Percentiles rank a stretch among this genome's conserved stretches.
Conservation (phyloP, 2,329 filamentous ascomycete genomes). For the Reticulascus tulasneorum region DNA sequence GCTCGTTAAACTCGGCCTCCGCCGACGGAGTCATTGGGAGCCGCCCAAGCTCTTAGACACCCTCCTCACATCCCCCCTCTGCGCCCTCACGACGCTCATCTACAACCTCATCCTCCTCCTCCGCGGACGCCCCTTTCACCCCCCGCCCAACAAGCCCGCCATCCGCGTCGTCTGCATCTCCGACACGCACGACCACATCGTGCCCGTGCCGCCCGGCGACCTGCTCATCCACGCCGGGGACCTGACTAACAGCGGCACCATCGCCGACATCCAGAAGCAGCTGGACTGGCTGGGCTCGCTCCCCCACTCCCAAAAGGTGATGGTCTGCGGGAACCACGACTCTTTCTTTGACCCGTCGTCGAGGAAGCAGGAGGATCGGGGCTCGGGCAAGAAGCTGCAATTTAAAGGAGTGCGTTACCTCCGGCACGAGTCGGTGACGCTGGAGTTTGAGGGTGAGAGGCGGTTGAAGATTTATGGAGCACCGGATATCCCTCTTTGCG, state of each 20-base stretch:
- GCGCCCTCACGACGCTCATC: slow-evolving; percentile 56
- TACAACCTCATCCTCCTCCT: slow-evolving; percentile 64
- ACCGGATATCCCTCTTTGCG: slow-evolving; percentile 73
- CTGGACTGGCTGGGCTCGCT: slow-evolving; percentile 75
- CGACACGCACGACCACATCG: slow-evolving; percentile 72
- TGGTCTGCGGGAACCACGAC: slow-evolving; percentile 87
- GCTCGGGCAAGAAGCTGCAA: slow-evolving; percentile 50
- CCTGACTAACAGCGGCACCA: slow-evolving; percentile 69
- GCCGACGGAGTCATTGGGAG: slow-evolving; percentile 44
- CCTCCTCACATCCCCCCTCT: slow-evolving; percentile 65
- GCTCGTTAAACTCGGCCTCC: slow-evolving; percentile 41
- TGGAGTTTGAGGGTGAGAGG: slow-evolving; percentile 58
- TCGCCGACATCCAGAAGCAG: slow-evolving; percentile 72
- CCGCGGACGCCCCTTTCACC: slow-evolving; percentile 60
- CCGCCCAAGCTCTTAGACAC: slow-evolving; percentile 54
- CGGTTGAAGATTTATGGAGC: slow-evolving; percentile 73
- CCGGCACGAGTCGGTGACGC: slow-evolving; percentile 60
- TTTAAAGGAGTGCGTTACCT: slow-evolving; percentile 72
- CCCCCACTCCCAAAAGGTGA: slow-evolving; percentile 75
- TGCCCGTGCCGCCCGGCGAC: slow-evolving; percentile 69
- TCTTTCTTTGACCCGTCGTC: slow-evolving; percentile 72
- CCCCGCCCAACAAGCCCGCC: slow-evolving; percentile 48
- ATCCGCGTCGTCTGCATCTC: slow-evolving; percentile 84
- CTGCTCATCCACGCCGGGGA: slow-evolving; percentile 89
- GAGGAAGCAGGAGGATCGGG: slow-evolving; percentile 52